phyloP scores from a whole-genome alignment of 345 rosid genomes.

The Physaria fendleri region DNA sequence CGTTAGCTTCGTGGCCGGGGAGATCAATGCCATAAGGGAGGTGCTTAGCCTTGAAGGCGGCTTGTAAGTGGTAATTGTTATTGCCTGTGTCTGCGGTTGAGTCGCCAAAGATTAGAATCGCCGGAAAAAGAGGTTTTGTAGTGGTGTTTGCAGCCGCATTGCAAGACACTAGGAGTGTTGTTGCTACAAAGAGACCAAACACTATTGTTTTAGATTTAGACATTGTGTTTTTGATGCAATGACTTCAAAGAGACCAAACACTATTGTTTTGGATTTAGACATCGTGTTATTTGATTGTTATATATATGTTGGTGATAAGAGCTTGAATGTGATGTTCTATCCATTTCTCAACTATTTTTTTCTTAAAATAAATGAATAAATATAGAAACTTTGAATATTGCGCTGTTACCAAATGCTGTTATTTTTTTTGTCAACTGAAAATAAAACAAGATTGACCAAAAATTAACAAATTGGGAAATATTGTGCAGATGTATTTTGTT shows the following conservation, averaged over 20 bases:
- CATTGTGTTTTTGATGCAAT: neutral
- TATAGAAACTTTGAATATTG: neutral
- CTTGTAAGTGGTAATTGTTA: neutral
- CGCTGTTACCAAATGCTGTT: too few species aligned
- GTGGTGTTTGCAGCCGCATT: neutral
- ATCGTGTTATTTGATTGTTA: neutral
- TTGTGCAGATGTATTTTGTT: neutral
- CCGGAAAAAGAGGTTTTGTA: neutral
- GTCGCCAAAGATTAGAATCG: constrained; percentile 5
- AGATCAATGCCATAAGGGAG: neutral
- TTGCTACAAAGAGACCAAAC: neutral
- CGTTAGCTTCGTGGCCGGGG: neutral
- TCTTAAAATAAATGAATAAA: neutral
- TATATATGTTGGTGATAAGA: neutral
- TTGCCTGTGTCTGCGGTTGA: constrained; percentile 10
- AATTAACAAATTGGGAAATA: neutral
- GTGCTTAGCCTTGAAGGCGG: neutral
- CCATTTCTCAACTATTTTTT: neutral
- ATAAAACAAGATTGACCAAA: neutral
- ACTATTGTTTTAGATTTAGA: neutral
- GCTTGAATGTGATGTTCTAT: neutral
- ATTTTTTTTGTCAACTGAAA: neutral
- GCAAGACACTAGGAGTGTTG: neutral
- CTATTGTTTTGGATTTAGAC: neutral
- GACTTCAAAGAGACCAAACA: neutral